Evolutionary conservation across 2,329 filamentous ascomycete genomes (phyloP), one percentile per base, ranked within the genome.

Genomic region (Neonectria punicea): DNA sequence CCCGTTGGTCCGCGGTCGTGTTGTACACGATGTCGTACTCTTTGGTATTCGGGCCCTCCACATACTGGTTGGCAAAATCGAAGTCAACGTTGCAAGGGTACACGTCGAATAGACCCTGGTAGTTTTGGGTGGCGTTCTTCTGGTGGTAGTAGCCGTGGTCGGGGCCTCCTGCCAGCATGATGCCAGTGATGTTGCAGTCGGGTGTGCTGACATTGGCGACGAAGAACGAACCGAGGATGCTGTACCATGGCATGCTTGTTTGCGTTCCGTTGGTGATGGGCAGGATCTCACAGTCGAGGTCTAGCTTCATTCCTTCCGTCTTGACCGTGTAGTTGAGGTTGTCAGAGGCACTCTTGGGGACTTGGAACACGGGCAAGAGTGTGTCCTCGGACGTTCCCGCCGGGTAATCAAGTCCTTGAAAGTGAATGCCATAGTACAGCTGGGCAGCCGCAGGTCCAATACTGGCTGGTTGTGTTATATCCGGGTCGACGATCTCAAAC

Each of bases 11-110:
- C n/a, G 68, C 65, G 9, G 56, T 69, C n/a, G 61, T 53, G 11
- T 73, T 68, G 16, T 68, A 66, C 5, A 74, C 62, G 36, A 58
- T 68, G 16, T 56, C 8, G 9, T 46, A 51, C 18, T 53, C 55
- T 14, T 65, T 54, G 20, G 50, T 59, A 34, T 70, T 63, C 18
- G 58, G 28, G 10, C 36, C 39, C 16, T 43, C 25, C 11, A 67
- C 55, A 22, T 66, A 70, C 2, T 66, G 39, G 6, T 28, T 67
- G 58, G 67, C 67, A 63, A 70, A 73, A 51, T 73, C 67, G 49
- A 62, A 75, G n/a, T 74, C 68, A 7, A 68, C 41, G 44, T 75
- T 75, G 60, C 74, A 75, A 2, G 68, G 72, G 32, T 75, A 75
- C 9, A 66, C 58, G 1, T 58, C 56, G 18, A 73, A 69, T 9